Conservation (phyloP, 75 land plant genomes). For the Pinus tabuliformis region DNA sequence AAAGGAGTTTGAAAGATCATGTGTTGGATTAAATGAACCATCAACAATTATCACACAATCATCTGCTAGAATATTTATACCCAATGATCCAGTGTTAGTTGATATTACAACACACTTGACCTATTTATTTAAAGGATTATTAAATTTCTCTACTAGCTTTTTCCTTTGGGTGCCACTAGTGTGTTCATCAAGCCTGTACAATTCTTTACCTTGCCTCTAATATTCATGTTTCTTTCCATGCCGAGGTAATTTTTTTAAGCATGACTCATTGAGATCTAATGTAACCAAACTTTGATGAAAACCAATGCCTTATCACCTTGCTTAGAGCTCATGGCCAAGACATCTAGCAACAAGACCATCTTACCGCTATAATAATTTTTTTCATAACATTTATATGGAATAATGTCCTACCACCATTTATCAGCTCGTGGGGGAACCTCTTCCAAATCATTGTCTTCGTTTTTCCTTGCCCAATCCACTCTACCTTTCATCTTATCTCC, state of each 20-base stretch:
- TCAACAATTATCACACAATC: no score
- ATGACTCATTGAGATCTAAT: slow-evolving; percentile 1
- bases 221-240: slow-evolving; percentile 37
- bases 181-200: slow-evolving; percentile 98
- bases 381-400: slow-evolving; percentile 44
- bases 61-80: no score
- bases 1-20: slow-evolving; percentile 68
- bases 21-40: no score
- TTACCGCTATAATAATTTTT: slow-evolving; percentile 82
- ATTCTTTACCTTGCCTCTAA: slow-evolving; percentile 85
- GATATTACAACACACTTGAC: no score
- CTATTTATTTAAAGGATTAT: no score
- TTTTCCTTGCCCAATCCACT: not conserved
- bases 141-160: no score
- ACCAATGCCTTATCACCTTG: slow-evolving; percentile 45
- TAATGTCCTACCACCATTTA: slow-evolving; percentile 86
- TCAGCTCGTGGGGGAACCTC: not conserved
- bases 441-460: not conserved
- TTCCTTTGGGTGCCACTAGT: no score
- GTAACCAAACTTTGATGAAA: no score
- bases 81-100: no score
- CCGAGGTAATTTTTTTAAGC: slow-evolving; percentile 62
- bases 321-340: slow-evolving; percentile 75
- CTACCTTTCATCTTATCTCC: not conserved
- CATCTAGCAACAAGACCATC: slow-evolving; percentile 10